Evolutionary conservation across 2,329 filamentous ascomycete genomes (phyloP).

Genomic region (Aureobasidium sp.): DNA sequence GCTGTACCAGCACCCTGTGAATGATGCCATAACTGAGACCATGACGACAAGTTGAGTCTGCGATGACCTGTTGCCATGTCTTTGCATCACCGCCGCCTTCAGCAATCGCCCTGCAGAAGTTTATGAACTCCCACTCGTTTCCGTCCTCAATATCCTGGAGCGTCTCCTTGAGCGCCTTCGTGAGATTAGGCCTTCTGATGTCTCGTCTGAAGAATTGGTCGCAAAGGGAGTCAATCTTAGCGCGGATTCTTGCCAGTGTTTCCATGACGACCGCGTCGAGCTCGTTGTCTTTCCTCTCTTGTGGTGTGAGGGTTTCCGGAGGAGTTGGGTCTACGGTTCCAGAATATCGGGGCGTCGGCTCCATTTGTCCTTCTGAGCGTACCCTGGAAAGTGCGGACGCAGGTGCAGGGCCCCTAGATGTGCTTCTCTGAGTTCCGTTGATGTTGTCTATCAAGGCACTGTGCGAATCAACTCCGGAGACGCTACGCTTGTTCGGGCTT

Average conservation of each 20-base stretch:
- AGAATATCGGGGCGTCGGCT: neutral
- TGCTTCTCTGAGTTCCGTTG: neutral
- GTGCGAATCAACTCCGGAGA: neutral
- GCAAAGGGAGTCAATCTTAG: neutral
- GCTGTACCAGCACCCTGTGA: conserved; percentile 25
- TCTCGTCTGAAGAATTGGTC: neutral
- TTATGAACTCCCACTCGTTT: conserved; percentile 17
- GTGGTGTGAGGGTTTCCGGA: neutral
- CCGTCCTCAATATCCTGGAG: neutral
- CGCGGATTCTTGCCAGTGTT: neutral
- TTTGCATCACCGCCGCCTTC: conserved; percentile 20
- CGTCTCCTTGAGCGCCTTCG: neutral
- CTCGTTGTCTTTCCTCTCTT: conserved; percentile 4
- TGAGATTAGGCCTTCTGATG: neutral
- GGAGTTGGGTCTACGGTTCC: neutral
- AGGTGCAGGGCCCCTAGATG: neutral
- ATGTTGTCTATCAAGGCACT: neutral
- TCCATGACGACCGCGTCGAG: neutral
- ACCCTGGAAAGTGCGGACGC: neutral
- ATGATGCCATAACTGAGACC: conserved; percentile 26
- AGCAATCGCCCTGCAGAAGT: conserved; percentile 29
- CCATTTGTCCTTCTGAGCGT: neutral
- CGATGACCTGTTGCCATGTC: conserved; percentile 24
- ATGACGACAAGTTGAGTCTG: conserved; percentile 16
- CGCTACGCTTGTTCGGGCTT: neutral